Evolutionary conservation across 1,284 basidiomycete species (phyloP), one percentile per base, ranked within the genome.

Genomic region (Trichosporon sp.): DNA sequence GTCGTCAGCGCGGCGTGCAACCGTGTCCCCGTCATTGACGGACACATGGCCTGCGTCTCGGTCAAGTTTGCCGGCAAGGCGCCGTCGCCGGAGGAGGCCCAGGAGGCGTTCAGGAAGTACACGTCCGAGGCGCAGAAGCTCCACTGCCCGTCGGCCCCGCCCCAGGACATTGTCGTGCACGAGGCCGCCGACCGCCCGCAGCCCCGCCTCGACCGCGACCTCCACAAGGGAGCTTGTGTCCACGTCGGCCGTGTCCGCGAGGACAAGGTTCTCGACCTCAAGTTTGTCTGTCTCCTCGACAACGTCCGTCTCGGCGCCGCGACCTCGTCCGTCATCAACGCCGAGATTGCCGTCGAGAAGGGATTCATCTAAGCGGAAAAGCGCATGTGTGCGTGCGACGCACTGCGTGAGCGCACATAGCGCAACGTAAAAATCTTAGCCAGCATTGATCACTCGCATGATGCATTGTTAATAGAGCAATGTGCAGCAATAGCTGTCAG

Each of bases 231-330:
- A 4, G 91, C 95, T 1, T 92, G 93, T 23, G 92, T 98, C 61
- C 88, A 86, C 60, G 95, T 99, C 1, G 96, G 96, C 0, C 83
- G 96, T 60, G 88, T 99, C 11, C 84, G 96, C 63, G 87, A 92
- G 77, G 97, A 95, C 78, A 84, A 86, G 36, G 94, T 99, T 25
- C 80, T 99, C 63, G 96, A 99, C 79, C 86, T 96, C 84, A 95
- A 95, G 83, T 97, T 99, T 78, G 90, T 98, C 44, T 91, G 93
- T 54, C 84, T 99, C 64, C 86, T 89, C 67, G 96, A 98, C 81
- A 99, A 99, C 75, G 95, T 98, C 67, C 89, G 89, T 72, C 91
- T 99, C 70, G 95, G 96, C 7, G 95, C 95, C 10, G 95, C 96
- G 58, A 99, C 96, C 54, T 93, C 90, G 73, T 94, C 91, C 66